These are phyloP conservation scores for Saturnispora sekii DNA, from an alignment of 805 yeast species.

Conservation along the genomic window DNA sequence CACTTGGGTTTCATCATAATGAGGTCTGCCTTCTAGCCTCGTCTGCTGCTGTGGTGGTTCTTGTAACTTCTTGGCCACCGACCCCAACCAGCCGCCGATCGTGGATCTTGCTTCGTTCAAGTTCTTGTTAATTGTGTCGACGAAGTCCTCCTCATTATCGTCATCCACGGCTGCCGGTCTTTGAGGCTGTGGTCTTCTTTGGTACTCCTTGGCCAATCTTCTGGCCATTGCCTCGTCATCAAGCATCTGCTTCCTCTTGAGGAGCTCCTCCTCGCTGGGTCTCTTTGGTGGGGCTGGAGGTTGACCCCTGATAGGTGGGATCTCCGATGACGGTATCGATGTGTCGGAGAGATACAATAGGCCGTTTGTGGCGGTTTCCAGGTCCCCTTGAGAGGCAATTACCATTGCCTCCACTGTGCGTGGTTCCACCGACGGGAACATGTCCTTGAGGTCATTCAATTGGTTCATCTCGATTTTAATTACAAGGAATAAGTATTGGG, in stretches of 20 bases:
- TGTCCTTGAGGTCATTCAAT: conserved; percentile 45
- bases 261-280: conserved; percentile 26
- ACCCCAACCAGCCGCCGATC: conserved; percentile 71
- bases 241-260: conserved; percentile 23
- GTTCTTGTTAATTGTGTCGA: conserved; percentile 60
- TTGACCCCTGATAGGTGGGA: conserved; percentile 24
- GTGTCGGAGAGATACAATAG: conserved; percentile 74
- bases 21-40: neutral
- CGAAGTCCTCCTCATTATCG: conserved; percentile 30
- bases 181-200: conserved; percentile 9
- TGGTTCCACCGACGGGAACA: conserved; percentile 74
- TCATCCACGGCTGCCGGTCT: neutral
- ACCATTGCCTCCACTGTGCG: conserved; percentile 65
- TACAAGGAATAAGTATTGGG: no score
- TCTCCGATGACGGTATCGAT: conserved; percentile 38
- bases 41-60: neutral
- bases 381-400: conserved; percentile 73
- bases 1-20: neutral
- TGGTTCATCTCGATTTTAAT: conserved; percentile 18
- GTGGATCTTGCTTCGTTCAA: conserved; percentile 72
- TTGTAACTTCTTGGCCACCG: conserved; percentile 42
- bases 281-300: conserved; percentile 24
- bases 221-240: conserved; percentile 77
- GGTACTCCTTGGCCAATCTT: conserved; percentile 58
- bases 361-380: conserved; percentile 87